Evolutionary conservation across 2,329 filamentous ascomycete species (phyloP).

Genomic region (Chrysosporium queenslandicum): DNA sequence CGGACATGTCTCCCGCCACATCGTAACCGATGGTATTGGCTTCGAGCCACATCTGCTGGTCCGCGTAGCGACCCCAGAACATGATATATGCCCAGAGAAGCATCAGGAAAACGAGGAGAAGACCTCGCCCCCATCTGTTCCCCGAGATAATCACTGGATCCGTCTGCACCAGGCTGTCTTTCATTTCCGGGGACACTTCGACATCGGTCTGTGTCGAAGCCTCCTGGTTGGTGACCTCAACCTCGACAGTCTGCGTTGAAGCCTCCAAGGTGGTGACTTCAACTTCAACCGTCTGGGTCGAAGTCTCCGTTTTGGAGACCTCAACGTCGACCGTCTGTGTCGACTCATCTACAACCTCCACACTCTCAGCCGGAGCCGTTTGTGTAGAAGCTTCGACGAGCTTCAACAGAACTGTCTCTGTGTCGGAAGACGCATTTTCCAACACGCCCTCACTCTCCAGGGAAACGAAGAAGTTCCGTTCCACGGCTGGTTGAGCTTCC

Average conservation of each 20-base stretch:
- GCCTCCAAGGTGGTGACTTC: too few relatives aligned
- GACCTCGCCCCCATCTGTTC: not conserved
- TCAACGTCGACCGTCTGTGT: constrained; percentile 9
- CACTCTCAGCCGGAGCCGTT: constrained; percentile 2
- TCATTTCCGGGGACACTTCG: constrained; percentile 9
- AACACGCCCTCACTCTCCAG: constrained; percentile 1
- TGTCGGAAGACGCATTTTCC: not conserved
- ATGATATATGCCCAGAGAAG: constrained; percentile 13
- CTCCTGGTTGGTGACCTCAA: constrained; percentile 5
- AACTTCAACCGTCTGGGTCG: constrained; percentile 4
- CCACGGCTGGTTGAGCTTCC: constrained; percentile 5
- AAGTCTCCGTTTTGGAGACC: constrained; percentile 2
- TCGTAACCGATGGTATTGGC: constrained; percentile 12
- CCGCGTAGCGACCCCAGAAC: constrained; percentile 10
- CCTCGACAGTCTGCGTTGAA: constrained; percentile 10
- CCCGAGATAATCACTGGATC: constrained; percentile 10
- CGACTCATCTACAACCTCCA: constrained; percentile 1
- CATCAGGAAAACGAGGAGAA: constrained; percentile 14
- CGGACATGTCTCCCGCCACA: not conserved
- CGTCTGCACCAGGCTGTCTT: constrained; percentile 14
- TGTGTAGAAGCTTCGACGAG: constrained; percentile 10
- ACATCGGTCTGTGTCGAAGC: constrained; percentile 6
- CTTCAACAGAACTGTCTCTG: not conserved
- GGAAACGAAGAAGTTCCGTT: constrained; percentile 3
- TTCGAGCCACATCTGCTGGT: constrained; percentile 15